Evolutionary conservation across 2,329 filamentous ascomycete genomes (phyloP).

Genomic region (Alternaria arbusti): DNA sequence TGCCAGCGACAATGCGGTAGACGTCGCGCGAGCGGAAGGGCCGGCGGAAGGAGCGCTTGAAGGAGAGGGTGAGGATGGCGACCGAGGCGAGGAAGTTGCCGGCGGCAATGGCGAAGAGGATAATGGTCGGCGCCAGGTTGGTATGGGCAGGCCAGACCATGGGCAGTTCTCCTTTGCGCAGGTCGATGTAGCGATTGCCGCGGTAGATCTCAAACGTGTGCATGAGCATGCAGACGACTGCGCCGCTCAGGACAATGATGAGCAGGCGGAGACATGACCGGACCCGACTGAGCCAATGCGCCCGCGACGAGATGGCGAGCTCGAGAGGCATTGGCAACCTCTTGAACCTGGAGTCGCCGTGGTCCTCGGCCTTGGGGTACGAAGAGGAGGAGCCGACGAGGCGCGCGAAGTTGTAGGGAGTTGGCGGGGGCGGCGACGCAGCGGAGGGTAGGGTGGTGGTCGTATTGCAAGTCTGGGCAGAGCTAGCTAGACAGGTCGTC

Average conservation of each 20-base stretch:
- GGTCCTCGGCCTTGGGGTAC: constrained; percentile 26
- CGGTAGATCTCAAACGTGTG: constrained; percentile 47
- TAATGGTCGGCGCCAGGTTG: constrained; percentile 45
- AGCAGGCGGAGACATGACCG: constrained; percentile 46
- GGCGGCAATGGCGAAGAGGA: constrained; percentile 42
- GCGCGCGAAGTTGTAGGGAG: constrained; percentile 23
- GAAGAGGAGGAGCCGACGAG: constrained; percentile 26
- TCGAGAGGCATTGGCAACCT: constrained; percentile 38
- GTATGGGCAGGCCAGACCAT: constrained; percentile 48
- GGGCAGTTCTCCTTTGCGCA: constrained; percentile 45
- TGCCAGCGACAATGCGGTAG: constrained; percentile 44
- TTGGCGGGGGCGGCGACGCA: constrained; percentile 20
- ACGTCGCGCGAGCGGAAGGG: constrained; percentile 44
- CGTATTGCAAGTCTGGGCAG: constrained; percentile 5
- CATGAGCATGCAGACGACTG: constrained; percentile 43
- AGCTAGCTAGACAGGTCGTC: constrained; percentile 19
- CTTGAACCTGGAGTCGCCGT: constrained; percentile 20
- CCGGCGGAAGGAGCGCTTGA: constrained; percentile 42
- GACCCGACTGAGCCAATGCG: constrained; percentile 45
- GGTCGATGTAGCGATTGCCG: constrained; percentile 44
- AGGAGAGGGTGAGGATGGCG: constrained; percentile 39
- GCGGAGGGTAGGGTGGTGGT: constrained; percentile 8
- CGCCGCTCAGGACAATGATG: constrained; percentile 46
- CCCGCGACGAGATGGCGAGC: constrained; percentile 31
- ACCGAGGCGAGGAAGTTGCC: constrained; percentile 45